Evolutionary conservation across 805 yeast genomes (phyloP).

Genomic region (Yarrowia alimentaria): DNA sequence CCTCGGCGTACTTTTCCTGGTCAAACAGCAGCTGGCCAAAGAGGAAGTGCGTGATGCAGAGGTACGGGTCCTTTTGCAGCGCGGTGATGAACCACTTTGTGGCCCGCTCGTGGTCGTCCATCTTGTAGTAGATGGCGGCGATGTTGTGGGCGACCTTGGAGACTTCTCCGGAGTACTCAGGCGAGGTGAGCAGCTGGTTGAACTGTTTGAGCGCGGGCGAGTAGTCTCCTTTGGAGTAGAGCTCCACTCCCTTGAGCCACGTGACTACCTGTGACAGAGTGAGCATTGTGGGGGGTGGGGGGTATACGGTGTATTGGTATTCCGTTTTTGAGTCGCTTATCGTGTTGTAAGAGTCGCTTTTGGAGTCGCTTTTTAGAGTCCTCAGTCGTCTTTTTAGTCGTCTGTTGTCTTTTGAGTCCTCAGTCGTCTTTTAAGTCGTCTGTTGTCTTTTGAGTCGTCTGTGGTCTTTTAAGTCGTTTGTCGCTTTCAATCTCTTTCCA

Average conservation of each 20-base stretch:
- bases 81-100: conserved; percentile 17
- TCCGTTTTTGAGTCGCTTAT: too few relatives aligned
- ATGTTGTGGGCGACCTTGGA: conserved; percentile 27
- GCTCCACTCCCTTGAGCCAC: conserved; percentile 29
- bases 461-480: too few relatives aligned
- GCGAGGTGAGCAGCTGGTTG: conserved; percentile 10
- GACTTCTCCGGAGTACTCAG: conserved; percentile 14
- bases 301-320: too few relatives aligned
- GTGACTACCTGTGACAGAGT: conserved; percentile 13
- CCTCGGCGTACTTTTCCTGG: conserved; percentile 4
- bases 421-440: too few relatives aligned
- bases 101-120: conserved; percentile 20
- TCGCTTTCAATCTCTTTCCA: too few relatives aligned
- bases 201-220: conserved; percentile 13
- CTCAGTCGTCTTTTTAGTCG: too few relatives aligned
- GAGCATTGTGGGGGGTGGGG: conserved; percentile 2
- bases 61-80: conserved; percentile 21
- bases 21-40: conserved; percentile 22
- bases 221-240: conserved; percentile 4
- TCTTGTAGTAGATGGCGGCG: conserved; percentile 11
- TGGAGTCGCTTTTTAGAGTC: too few relatives aligned
- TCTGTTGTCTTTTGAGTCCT: too few relatives aligned
- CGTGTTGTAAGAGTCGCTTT: conserved; percentile 1
- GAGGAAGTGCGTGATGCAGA: conserved; percentile 13
- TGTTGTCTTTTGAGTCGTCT: too few relatives aligned